Evolutionary conservation across 495 filamentous ascomycete genomes (phyloP).

Genomic region (Bacidia rubella): DNA sequence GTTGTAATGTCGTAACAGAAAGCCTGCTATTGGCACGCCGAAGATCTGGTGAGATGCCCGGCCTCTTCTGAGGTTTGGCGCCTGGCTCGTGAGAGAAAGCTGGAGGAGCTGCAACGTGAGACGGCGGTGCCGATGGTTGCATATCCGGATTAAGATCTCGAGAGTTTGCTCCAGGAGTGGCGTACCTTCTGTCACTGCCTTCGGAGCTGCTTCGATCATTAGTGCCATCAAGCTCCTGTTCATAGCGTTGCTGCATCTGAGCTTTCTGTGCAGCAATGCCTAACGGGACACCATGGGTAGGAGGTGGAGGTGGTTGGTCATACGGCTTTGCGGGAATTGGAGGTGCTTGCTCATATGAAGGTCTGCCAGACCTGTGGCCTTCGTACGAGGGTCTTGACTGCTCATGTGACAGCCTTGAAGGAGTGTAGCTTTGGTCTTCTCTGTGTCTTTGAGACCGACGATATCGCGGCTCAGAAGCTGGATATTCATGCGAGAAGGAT

Average conservation of each 20-base stretch:
- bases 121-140: constrained; percentile 45
- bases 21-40: constrained; percentile 66
- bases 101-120: constrained; percentile 63
- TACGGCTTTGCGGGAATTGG: background rate
- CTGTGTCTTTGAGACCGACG: constrained; percentile 33
- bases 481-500: constrained; percentile 21
- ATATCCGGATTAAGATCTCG: constrained; percentile 33
- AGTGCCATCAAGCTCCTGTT: constrained; percentile 16
- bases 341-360: constrained; percentile 13
- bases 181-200: constrained; percentile 38
- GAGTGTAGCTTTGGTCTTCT: constrained; percentile 23
- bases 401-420: constrained; percentile 32
- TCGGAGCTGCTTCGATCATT: constrained; percentile 45
- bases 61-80: constrained; percentile 50
- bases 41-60: constrained; percentile 59
- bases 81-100: constrained; percentile 59
- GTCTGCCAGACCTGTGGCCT: constrained; percentile 5
- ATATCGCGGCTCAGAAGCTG: constrained; percentile 23
- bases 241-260: constrained; percentile 20
- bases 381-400: constrained; percentile 14
- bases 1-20: constrained; percentile 64
- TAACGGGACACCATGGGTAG: constrained; percentile 24
- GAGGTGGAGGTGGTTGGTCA: constrained; percentile 28
- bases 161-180: constrained; percentile 9
- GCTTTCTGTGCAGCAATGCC: constrained; percentile 14